These are phyloP conservation scores for Eustoma russellianum DNA, from an alignment of 257 asterid species.

Conservation along the genomic window DNA sequence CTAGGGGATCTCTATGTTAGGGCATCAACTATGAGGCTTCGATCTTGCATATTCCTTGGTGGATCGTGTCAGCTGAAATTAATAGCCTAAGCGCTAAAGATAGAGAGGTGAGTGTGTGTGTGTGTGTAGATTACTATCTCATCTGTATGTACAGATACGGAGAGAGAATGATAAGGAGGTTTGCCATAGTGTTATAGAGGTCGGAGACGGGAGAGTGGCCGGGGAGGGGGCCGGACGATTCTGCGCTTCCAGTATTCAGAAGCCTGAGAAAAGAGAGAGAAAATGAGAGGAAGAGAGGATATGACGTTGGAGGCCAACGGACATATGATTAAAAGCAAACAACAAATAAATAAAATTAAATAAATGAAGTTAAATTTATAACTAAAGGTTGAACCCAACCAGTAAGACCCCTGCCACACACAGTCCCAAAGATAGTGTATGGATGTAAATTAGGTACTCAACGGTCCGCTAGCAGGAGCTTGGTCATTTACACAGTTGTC, in stretches of 20 bases:
- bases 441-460: no score
- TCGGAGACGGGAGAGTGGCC: not conserved
- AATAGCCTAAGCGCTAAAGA: not conserved
- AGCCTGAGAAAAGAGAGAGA: not conserved
- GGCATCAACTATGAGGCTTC: conserved; percentile 20
- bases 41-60: conserved; percentile 22
- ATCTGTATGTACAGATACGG: conserved; percentile 10
- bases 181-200: no score
- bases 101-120: not conserved
- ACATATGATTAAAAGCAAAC: conserved; percentile 4
- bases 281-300: conserved; percentile 20
- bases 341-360: not conserved
- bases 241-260: not conserved
- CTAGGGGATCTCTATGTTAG: conserved; percentile 15
- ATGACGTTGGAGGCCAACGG: conserved; percentile 27
- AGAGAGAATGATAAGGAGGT: conserved; percentile 7
- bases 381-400: no score
- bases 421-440: no score
- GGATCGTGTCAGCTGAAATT: conserved; percentile 17
- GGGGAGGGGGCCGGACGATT: not conserved
- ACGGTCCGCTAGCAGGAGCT: no score
- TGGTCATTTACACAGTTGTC: no score
- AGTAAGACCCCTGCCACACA: no score
- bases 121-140: conserved; percentile 6
- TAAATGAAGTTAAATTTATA: no score